Evolutionary conservation across 2,329 filamentous ascomycete species (phyloP).

Genomic region (Fusarium napiforme): DNA sequence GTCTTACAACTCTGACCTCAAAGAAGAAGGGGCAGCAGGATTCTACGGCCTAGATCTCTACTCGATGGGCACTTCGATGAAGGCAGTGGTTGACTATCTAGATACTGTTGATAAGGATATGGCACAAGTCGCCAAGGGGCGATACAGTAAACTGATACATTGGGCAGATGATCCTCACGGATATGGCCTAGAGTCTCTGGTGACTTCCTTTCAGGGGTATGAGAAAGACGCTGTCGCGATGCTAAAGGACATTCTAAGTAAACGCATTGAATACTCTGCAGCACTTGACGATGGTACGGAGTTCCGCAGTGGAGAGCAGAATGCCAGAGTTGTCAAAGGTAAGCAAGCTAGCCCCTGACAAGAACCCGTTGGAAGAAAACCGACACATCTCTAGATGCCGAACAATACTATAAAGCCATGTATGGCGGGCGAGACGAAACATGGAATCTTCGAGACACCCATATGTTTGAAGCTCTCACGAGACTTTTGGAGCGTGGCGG

Average conservation of each 20-base stretch:
- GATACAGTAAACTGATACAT: conserved; percentile 20
- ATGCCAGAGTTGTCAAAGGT: conserved; percentile 28
- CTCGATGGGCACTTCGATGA: conserved; percentile 28
- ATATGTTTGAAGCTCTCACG: conserved; percentile 27
- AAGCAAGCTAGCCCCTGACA: background rate
- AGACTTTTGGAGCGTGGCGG: conserved; percentile 28
- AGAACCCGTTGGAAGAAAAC: no score
- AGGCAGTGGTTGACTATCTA: conserved; percentile 23
- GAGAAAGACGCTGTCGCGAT: conserved; percentile 20
- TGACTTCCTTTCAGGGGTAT: conserved; percentile 18
- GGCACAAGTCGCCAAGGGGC: conserved; percentile 20
- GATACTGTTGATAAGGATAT: conserved; percentile 29
- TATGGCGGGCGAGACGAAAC: conserved; percentile 26
- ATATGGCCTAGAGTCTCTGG: conserved; percentile 28
- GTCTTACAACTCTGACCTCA: conserved; percentile 13
- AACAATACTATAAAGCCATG: conserved; percentile 31
- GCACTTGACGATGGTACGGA: conserved; percentile 2
- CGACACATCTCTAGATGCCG: conserved; percentile 9
- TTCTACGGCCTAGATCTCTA: conserved; percentile 30
- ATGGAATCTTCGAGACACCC: conserved; percentile 27
- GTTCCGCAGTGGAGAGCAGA: conserved; percentile 29
- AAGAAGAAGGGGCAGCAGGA: conserved; percentile 2
- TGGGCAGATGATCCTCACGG: conserved; percentile 28
- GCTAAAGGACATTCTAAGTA: conserved; percentile 15
- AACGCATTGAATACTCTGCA: conserved; percentile 18